Conservation (phyloP, 2,329 filamentous ascomycete genomes). For the Trichoderma atrobrunneum region DNA sequence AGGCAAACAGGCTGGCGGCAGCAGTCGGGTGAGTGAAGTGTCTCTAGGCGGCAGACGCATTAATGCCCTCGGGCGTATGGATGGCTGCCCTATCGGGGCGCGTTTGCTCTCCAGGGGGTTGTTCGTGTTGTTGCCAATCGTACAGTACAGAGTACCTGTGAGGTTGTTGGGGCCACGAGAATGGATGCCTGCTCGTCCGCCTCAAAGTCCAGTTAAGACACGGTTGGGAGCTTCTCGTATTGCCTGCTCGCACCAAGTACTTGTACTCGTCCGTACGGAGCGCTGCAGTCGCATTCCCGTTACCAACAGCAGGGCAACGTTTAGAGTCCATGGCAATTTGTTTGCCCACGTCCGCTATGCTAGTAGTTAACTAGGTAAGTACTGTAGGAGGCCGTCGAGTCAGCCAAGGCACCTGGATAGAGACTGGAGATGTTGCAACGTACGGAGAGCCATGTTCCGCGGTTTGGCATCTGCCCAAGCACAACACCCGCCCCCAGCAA, state of each 20-base stretch:
- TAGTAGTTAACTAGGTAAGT: neutral
- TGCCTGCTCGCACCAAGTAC: neutral
- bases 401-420: neutral
- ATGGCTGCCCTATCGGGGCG: neutral
- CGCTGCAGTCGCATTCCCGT: neutral
- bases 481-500: neutral
- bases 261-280: neutral
- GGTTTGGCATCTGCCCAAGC: neutral
- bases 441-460: neutral
- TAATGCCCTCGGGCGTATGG: slow-evolving; percentile 14
- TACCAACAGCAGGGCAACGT: slow-evolving; percentile 2
- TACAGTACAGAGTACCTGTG: neutral
- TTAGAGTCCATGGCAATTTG: neutral
- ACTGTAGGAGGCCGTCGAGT: neutral
- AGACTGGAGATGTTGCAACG: neutral
- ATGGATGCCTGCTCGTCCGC: neutral
- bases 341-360: neutral
- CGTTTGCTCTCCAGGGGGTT: neutral
- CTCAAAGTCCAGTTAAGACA: neutral
- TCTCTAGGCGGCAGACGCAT: slow-evolving; percentile 4
- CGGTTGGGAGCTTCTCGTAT: neutral
- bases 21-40: neutral
- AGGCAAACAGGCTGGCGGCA: neutral
- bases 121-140: neutral
- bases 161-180: slow-evolving; percentile 5